phyloP scores from a whole-genome alignment of 2,329 filamentous ascomycete genomes.

The Paecilomyces sp. region DNA sequence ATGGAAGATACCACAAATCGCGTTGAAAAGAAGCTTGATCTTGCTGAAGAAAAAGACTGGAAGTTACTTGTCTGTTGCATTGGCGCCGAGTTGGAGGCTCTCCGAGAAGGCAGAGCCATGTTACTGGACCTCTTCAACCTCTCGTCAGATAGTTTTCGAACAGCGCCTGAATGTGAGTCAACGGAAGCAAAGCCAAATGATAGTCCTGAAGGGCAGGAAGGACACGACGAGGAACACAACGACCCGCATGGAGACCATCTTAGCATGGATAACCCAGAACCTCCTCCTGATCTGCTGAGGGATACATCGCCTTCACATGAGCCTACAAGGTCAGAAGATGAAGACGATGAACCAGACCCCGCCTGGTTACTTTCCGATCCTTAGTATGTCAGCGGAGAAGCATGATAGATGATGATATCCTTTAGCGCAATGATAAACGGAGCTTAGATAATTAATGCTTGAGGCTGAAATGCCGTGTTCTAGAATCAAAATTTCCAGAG shows the following conservation, averaged over 20 bases:
- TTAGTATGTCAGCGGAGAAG: slow-evolving; percentile 1
- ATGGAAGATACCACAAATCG: slow-evolving; percentile 41
- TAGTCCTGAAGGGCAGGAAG: slow-evolving; percentile 1
- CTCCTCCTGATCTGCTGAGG: slow-evolving; percentile 28
- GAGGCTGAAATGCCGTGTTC: not conserved
- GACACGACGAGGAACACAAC: slow-evolving; percentile 3
- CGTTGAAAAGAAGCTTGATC: slow-evolving; percentile 43
- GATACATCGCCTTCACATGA: slow-evolving; percentile 17
- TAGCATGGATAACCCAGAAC: slow-evolving; percentile 24
- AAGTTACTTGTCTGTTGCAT: slow-evolving; percentile 56
- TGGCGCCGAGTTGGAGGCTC: slow-evolving; percentile 54
- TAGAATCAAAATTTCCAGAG: not conserved
- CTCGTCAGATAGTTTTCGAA: slow-evolving; percentile 11
- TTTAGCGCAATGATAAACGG: not conserved
- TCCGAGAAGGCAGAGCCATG: slow-evolving; percentile 31
- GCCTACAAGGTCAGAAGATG: slow-evolving; percentile 24
- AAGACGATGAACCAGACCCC: slow-evolving; percentile 39
- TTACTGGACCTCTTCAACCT: slow-evolving; percentile 27
- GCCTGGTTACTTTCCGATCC: slow-evolving; percentile 33
- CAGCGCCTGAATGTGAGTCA: slow-evolving; percentile 4
- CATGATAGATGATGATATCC: not conserved
- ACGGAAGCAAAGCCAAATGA: slow-evolving; percentile 1
- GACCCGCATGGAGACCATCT: slow-evolving; percentile 11
- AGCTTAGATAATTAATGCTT: too few species aligned
- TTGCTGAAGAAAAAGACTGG: slow-evolving; percentile 51